These are phyloP conservation scores for Hypoxylon sp. DNA, from an alignment of 2,329 filamentous ascomycete species.

Conservation along the genomic window DNA sequence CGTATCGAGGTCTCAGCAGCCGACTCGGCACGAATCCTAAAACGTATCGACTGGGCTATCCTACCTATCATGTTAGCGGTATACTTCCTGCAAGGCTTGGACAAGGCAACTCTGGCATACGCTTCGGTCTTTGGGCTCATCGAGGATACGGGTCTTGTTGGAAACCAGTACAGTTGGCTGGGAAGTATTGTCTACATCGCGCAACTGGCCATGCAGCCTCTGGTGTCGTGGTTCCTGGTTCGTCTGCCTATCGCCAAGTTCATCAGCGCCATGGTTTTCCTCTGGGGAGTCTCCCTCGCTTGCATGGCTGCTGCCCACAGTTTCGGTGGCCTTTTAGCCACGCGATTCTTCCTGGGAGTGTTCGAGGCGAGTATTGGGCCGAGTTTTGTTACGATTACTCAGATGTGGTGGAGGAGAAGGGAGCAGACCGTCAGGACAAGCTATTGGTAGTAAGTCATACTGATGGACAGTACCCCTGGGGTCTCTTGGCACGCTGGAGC, in stretches of 20 bases:
- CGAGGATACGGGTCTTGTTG: slow-evolving; percentile 63
- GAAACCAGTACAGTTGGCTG: slow-evolving; percentile 57
- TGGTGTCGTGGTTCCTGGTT: slow-evolving; percentile 63
- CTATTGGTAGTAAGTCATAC: slow-evolving; percentile 58
- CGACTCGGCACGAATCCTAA: slow-evolving; percentile 29
- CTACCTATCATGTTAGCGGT: slow-evolving; percentile 62
- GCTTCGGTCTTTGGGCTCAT: slow-evolving; percentile 71
- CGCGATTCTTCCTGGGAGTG: slow-evolving; percentile 64
- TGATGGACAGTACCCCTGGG: background rate
- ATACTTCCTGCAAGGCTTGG: slow-evolving; percentile 70
- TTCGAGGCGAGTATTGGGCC: slow-evolving; percentile 62
- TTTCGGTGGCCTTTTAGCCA: slow-evolving; percentile 59
- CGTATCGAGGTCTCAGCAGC: slow-evolving; percentile 21
- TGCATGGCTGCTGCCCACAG: slow-evolving; percentile 61
- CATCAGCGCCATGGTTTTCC: slow-evolving; percentile 59
- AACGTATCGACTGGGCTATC: slow-evolving; percentile 51
- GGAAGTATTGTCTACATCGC: slow-evolving; percentile 60
- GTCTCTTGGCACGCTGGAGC: background rate
- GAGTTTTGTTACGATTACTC: slow-evolving; percentile 64
- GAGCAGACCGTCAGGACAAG: slow-evolving; percentile 67
- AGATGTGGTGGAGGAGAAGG: slow-evolving; percentile 68
- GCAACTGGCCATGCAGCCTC: slow-evolving; percentile 61
- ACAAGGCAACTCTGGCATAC: slow-evolving; percentile 69
- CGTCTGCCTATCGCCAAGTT: slow-evolving; percentile 70
- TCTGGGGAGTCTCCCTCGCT: slow-evolving; percentile 61